A percentile compares a stretch with the other conserved stretches of the same genome.
These are phyloP conservation scores for Penicillium aurantiogriseum DNA, from an alignment of 2,329 filamentous ascomycete genomes.

Conservation along the genomic window DNA sequence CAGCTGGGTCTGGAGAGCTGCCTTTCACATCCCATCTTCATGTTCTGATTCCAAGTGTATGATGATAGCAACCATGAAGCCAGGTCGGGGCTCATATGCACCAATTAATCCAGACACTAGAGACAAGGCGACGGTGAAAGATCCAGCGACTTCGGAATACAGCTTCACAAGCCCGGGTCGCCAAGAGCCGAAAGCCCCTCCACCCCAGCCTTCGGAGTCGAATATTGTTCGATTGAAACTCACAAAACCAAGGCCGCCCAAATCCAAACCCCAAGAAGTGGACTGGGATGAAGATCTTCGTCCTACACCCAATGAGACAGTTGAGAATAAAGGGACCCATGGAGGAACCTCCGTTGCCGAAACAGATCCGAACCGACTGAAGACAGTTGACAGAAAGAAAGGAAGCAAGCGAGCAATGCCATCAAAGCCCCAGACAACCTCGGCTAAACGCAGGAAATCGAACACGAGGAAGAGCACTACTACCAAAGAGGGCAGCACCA, in stretches of 20 bases:
- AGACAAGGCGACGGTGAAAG: background rate
- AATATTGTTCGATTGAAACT: slow-evolving; percentile 16
- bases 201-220: background rate
- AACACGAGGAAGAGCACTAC: background rate
- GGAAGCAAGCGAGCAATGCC: slow-evolving; percentile 8
- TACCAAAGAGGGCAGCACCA: background rate
- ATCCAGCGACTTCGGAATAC: background rate
- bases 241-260: slow-evolving; percentile 20
- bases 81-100: background rate
- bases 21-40: background rate
- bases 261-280: slow-evolving; percentile 18
- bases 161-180: background rate
- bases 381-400: background rate
- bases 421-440: slow-evolving; percentile 1
- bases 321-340: background rate
- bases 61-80: background rate
- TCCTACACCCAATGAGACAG: slow-evolving; percentile 23
- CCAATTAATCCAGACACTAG: background rate
- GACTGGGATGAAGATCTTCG: slow-evolving; percentile 36
- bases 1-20: background rate
- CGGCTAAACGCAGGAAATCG: slow-evolving; percentile 14
- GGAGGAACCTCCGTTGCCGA: slow-evolving; percentile 19
- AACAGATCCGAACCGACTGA: slow-evolving; percentile 4
- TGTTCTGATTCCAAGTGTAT: background rate
- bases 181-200: background rate